Conservation (phyloP, 2,329 filamentous ascomycete genomes). For the Neofusicoccum cordaticola region DNA sequence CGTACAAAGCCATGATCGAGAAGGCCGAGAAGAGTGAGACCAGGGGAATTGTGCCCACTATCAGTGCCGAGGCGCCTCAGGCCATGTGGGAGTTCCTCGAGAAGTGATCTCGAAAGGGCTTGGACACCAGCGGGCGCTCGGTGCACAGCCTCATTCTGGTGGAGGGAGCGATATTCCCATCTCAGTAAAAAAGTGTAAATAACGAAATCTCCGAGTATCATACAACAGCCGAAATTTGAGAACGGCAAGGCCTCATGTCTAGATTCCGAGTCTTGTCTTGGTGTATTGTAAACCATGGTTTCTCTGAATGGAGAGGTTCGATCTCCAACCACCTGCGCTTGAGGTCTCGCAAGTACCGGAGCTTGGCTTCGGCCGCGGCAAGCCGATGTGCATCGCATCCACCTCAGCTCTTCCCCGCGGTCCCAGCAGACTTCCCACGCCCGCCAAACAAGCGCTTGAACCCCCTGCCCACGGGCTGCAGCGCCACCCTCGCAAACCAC, state of each 20-base stretch:
- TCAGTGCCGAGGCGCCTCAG: slow-evolving; percentile 8
- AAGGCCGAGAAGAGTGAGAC: slow-evolving; percentile 17
- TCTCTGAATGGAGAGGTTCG: no score
- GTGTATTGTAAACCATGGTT: no score
- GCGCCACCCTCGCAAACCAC: slow-evolving; percentile 72
- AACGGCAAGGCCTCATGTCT: no score
- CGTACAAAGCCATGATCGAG: slow-evolving; percentile 17
- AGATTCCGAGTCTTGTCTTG: no score
- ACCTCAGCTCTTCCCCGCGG: not conserved
- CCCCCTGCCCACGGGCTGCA: not conserved
- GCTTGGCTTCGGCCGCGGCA: not conserved
- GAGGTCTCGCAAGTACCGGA: no score
- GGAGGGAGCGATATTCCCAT: no score
- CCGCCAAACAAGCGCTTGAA: not conserved
- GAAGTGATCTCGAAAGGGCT: not conserved
- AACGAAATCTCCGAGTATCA: no score
- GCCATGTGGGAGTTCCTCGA: not conserved
- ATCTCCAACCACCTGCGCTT: no score
- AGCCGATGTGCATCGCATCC: not conserved
- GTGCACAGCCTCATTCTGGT: no score
- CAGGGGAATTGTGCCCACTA: slow-evolving; percentile 9
- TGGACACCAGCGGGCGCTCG: no score
- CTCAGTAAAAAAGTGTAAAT: no score
- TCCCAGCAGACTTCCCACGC: not conserved
- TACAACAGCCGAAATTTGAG: no score